A percentile compares a stretch with the other conserved stretches of the same genome.
Evolutionary conservation across 192 early-diverging fungal species (phyloP).

Genomic region (Coemansia pectinata): DNA sequence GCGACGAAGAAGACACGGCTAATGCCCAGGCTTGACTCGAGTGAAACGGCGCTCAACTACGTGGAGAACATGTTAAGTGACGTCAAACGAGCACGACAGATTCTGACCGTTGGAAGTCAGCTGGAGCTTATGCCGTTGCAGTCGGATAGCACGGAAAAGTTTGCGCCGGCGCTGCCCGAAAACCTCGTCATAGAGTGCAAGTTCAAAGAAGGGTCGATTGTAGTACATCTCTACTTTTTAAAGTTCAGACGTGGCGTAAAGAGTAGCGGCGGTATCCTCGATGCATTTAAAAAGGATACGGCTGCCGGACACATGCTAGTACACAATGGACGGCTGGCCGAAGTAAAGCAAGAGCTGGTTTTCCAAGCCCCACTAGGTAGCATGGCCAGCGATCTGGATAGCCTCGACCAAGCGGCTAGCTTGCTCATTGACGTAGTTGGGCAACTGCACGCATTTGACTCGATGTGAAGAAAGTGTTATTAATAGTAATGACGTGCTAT

Average conservation of each 20-base stretch:
- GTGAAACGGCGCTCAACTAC: constrained; percentile 15
- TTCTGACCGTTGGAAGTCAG: constrained; percentile 15
- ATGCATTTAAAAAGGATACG: constrained; percentile 42
- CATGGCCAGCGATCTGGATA: constrained; percentile 5
- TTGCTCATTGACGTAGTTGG: constrained; percentile 38
- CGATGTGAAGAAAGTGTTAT: background rate
- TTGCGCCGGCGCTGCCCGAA: constrained; percentile 45
- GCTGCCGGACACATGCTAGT: constrained; percentile 42
- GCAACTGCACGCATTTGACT: constrained; percentile 43
- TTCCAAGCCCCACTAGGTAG: constrained; percentile 23
- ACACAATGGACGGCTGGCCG: constrained; percentile 35
- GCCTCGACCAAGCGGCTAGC: constrained; percentile 23
- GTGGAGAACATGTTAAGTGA: constrained; percentile 17
- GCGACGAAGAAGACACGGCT: constrained; percentile 14
- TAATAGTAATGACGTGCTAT: background rate
- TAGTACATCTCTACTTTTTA: constrained; percentile 35
- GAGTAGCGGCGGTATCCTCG: constrained; percentile 30
- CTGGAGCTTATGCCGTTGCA: constrained; percentile 36
- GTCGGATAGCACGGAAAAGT: constrained; percentile 29
- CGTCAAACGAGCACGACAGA: constrained; percentile 18
- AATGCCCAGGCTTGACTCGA: constrained; percentile 5
- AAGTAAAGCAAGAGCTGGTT: constrained; percentile 34
- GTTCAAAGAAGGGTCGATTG: constrained; percentile 15
- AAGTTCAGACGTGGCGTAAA: constrained; percentile 32
- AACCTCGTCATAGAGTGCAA: constrained; percentile 44